phyloP scores from a whole-genome alignment of 164 flowering plant genomes.

The Platanus orientalis region DNA sequence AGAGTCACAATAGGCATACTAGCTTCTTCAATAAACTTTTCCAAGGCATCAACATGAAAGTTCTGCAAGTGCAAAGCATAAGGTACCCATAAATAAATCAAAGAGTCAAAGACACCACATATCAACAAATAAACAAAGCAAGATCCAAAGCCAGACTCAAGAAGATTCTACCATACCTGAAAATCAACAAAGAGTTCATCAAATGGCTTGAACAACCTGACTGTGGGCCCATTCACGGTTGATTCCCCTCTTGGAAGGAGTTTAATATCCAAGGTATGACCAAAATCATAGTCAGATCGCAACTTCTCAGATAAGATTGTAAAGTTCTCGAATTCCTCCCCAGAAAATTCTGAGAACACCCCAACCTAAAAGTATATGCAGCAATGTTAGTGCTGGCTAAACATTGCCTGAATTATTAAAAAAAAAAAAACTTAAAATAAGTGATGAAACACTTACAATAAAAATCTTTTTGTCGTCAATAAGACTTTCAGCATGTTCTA shows the following conservation, averaged over 20 bases:
- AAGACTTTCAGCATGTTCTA: slow-evolving; percentile 48
- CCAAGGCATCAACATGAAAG: slow-evolving; percentile 56
- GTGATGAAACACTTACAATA: slow-evolving; percentile 47
- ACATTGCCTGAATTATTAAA: background rate
- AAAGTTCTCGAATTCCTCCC: slow-evolving; percentile 74
- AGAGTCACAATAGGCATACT: slow-evolving; percentile 59
- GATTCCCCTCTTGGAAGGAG: slow-evolving; percentile 78
- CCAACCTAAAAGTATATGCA: slow-evolving; percentile 56
- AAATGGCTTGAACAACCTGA: slow-evolving; percentile 89
- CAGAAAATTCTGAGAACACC: slow-evolving; percentile 75
- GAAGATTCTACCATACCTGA: slow-evolving; percentile 40
- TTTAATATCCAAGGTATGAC: slow-evolving; percentile 77
- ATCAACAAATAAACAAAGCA: background rate
- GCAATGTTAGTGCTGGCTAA: background rate
- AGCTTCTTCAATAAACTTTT: slow-evolving; percentile 70
- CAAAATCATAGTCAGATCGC: slow-evolving; percentile 83
- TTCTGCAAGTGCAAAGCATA: slow-evolving; percentile 37
- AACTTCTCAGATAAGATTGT: slow-evolving; percentile 59
- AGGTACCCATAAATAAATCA: background rate
- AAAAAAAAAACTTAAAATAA: background rate
- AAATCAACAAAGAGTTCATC: slow-evolving; percentile 85
- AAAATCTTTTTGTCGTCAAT: slow-evolving; percentile 52
- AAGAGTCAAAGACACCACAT: background rate
- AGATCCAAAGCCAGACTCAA: background rate
- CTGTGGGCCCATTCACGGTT: slow-evolving; percentile 52